phyloP scores from a whole-genome alignment of 2,329 filamentous ascomycete species.

The Aspergillus tanneri region DNA sequence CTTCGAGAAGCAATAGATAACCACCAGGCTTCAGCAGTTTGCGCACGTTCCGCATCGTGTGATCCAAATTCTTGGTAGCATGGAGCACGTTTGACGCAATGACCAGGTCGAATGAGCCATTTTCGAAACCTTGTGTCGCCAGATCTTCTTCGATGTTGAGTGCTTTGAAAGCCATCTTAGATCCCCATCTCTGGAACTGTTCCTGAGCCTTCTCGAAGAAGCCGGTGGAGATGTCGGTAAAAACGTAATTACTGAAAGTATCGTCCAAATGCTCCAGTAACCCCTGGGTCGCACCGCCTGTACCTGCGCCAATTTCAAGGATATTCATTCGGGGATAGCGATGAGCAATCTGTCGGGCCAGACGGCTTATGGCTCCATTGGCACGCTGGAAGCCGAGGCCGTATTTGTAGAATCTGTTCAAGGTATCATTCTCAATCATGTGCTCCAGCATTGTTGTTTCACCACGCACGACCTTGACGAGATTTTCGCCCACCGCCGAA shows the following conservation, averaged over 20 bases:
- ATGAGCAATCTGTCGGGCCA: conserved; percentile 35
- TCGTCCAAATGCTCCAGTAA: conserved; percentile 29
- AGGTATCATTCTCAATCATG: conserved; percentile 34
- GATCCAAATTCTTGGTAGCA: conserved; percentile 31
- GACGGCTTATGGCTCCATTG: conserved; percentile 21
- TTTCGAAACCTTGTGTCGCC: conserved; percentile 35
- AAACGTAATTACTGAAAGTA: conserved; percentile 42
- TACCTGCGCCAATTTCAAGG: conserved; percentile 36
- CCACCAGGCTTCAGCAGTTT: conserved; percentile 46
- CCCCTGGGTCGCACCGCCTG: conserved; percentile 43
- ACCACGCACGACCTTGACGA: conserved; percentile 20
- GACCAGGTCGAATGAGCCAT: conserved; percentile 35
- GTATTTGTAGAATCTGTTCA: conserved; percentile 37
- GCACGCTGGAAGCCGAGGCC: conserved; percentile 19
- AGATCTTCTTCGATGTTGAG: conserved; percentile 34
- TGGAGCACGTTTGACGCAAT: conserved; percentile 44
- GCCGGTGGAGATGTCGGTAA: conserved; percentile 46
- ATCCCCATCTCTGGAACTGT: conserved; percentile 22
- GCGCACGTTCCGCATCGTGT: conserved; percentile 31
- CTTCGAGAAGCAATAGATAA: conserved; percentile 45
- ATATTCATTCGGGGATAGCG: conserved; percentile 42
- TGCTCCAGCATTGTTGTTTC: conserved; percentile 39
- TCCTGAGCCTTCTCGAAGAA: conserved; percentile 43
- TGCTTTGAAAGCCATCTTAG: conserved; percentile 32
- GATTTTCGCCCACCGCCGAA: conserved; percentile 13